These are phyloP conservation scores for Danielia oregonensis DNA, from an alignment of 805 yeast species.

Conservation along the genomic window DNA sequence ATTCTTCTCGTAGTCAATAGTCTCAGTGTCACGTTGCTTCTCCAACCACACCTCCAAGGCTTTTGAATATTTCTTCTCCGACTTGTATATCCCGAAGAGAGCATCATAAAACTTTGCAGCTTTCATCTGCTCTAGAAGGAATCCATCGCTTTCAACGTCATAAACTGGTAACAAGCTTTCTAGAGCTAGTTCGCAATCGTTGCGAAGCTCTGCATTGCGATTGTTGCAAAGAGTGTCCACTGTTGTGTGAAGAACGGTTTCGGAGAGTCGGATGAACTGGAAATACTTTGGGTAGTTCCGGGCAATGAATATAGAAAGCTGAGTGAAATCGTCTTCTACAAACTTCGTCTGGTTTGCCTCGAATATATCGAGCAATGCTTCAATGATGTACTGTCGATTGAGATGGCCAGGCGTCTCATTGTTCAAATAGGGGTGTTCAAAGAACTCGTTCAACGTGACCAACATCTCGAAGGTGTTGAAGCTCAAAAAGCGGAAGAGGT, in stretches of 20 bases:
- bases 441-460: conserved; percentile 70
- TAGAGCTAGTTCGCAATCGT: conserved; percentile 72
- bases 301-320: conserved; percentile 67
- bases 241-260: conserved; percentile 46
- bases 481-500: conserved; percentile 54
- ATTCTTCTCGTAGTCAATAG: conserved; percentile 7
- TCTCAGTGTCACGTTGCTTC: conserved; percentile 13
- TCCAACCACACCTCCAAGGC: conserved; percentile 53
- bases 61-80: conserved; percentile 50
- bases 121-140: conserved; percentile 47
- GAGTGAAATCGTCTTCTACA: conserved; percentile 21
- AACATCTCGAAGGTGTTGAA: conserved; percentile 58
- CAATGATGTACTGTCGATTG: conserved; percentile 74
- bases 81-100: conserved; percentile 51
- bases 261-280: conserved; percentile 76
- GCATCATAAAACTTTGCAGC: conserved; percentile 57
- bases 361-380: conserved; percentile 61
- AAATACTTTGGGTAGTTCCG: conserved; percentile 79
- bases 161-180: conserved; percentile 67
- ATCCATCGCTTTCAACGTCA: conserved; percentile 52
- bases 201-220: conserved; percentile 29
- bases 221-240: conserved; percentile 48
- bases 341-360: conserved; percentile 28
- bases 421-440: conserved; percentile 76
- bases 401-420: conserved; percentile 48